These are phyloP conservation scores for Sporothrix pseudoabietina DNA, from an alignment of 2,329 filamentous ascomycete genomes.

Conservation along the genomic window DNA sequence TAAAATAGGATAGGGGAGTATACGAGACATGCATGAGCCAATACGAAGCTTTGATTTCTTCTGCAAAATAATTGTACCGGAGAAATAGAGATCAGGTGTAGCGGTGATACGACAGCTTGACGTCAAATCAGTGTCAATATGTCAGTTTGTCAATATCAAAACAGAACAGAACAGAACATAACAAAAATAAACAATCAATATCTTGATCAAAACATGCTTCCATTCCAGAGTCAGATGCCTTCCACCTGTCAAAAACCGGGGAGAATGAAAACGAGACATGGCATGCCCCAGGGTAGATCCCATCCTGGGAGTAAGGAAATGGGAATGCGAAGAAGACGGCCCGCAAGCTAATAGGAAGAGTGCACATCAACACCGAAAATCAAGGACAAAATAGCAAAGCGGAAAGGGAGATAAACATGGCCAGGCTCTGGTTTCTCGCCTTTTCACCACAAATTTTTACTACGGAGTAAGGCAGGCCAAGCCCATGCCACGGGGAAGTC, in stretches of 20 bases:
- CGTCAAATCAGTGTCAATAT: neutral
- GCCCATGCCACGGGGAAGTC: constrained; percentile 8
- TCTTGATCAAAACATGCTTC: neutral
- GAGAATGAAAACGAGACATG: neutral
- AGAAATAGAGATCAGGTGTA: neutral
- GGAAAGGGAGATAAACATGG: neutral
- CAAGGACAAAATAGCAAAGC: neutral
- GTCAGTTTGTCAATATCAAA: neutral
- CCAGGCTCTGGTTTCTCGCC: constrained; percentile 1
- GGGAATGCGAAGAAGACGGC: constrained; percentile 6
- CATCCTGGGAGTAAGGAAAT: neutral
- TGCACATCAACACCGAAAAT: neutral
- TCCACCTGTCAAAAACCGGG: neutral
- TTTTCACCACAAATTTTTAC: neutral
- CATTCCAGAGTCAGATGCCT: neutral
- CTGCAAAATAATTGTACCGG: neutral
- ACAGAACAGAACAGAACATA: too few relatives aligned
- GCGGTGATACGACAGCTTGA: neutral
- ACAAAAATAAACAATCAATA: neutral
- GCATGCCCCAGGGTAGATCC: neutral
- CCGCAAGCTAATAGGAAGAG: neutral
- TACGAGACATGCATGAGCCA: constrained; percentile 7
- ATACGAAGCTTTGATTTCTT: neutral
- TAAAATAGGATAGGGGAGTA: neutral
- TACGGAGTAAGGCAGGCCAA: neutral